Base-by-base conservation (phyloP, 768 basidiomycete genomes). In the Collybiopsis confluens region DNA sequence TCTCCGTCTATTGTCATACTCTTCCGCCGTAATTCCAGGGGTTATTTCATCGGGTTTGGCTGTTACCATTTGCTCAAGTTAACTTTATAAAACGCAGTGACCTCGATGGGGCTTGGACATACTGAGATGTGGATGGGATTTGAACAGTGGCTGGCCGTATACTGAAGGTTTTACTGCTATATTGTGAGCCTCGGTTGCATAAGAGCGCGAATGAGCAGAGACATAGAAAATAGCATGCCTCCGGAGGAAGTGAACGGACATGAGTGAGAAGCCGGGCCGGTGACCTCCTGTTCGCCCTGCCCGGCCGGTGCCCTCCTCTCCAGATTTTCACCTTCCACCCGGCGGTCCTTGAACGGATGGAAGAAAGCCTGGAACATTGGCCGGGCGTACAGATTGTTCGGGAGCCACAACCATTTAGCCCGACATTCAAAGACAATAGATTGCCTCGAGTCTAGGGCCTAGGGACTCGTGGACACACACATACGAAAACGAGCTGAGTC, bases 41-140 rank as follows among this genome's bases (percentile, higher is more conserved):
- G 92, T 96, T 24, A 92, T 71, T 55, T 97, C 90, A 54, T 81
- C 72, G 1, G 75, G 68, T 51, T 70, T 64, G 37, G 92, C 80
- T 86, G 57, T 11, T 4, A n/a, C 20, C 30, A 44, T 50, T n/a
- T n/a, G n/a, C n/a, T n/a, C n/a, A n/a, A n/a, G n/a, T n/a, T n/a
- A n/a, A n/a, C n/a, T n/a, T n/a, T n/a, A n/a, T n/a, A n/a, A n/a
- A n/a, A n/a, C 15, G 2, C 35, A n/a, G 26, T 38, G 27, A 3
- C n/a, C 11, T 1, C 44, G n/a, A 52, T 11, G 3, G n/a, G 20
- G 20, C 28, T 44, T 9, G 28, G 9, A 71, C 78, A 58, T 56
- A 86, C 85, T 59, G 26, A 97, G 80, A 68, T 96, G 91, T 1
- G 92, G 87, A 65, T 97, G 94, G 0, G 90, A 90, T 20, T 73